Evolutionary conservation across 305 asterid species (phyloP), one percentile per base, ranked within the genome.

Genomic region (Fraxinus sp.): DNA sequence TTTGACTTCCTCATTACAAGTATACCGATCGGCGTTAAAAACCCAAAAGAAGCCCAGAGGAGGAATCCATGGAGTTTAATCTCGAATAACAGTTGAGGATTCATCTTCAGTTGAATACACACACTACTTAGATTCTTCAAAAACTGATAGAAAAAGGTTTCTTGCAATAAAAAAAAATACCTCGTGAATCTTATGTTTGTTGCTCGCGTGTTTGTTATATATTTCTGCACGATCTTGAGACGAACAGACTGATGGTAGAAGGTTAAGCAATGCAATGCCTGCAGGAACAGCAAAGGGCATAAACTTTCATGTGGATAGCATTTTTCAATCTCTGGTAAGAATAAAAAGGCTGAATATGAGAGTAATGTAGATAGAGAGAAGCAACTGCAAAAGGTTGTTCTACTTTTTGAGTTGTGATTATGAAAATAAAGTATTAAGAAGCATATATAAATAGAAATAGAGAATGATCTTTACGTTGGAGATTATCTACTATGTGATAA

Each of bases 11-110:
- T 92, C 87, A 90, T 90, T 16, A 90, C 83, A 35, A 95, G 90
- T 84, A 95, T 86, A 5, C 90, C 91, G 18, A 86, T 76, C 4
- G 99, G 99, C 91, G 91, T 86, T 52, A 95, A 84, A 79, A 95
- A 94, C 26, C 99, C 99, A 79, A 92, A 86, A 4, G 98, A 92
- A 84, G 95, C 94, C 99, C 98, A 95, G 55, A 93, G 87, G 26
- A 95, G 90, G 83, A 93, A 87, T 79, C 96, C 98, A 86, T 95
- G 99, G 78, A 95, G 84, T 64, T 83, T 88, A 83, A 94, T 93
- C 89, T 92, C 93, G 59, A 88, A 92, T n/a, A 68, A 85, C 59
- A 92, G 55, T 74, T 86, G 78, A n/a, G 92, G 84, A 81, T 46
- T 86, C 66, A 87, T 86, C 97, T 92, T 85, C 79, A 80, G 73